Conservation (phyloP, 2,329 filamentous ascomycete genomes). For the Colletotrichum salicis region DNA sequence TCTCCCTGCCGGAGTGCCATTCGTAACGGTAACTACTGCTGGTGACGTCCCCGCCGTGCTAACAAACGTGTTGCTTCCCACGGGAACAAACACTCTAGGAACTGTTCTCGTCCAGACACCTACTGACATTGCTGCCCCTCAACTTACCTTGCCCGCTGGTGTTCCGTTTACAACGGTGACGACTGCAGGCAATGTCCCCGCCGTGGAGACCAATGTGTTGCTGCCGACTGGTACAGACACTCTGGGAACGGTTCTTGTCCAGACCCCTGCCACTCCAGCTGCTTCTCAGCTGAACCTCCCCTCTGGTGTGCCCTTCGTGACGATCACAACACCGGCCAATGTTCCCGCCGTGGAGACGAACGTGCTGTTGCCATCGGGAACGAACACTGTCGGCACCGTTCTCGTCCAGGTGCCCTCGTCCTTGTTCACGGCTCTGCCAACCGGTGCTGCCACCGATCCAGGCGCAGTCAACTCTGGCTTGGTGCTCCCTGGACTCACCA, state of each 20-base stretch:
- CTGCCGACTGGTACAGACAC: background rate
- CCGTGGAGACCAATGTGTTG: background rate
- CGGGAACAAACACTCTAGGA: background rate
- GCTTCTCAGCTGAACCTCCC: slow-evolving; percentile 3
- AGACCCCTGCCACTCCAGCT: slow-evolving; percentile 24
- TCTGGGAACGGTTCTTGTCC: slow-evolving; percentile 21
- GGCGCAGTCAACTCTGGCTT: background rate
- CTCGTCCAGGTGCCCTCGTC: slow-evolving; percentile 23
- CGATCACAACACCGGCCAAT: background rate
- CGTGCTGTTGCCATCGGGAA: slow-evolving; percentile 10
- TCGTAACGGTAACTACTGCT: slow-evolving; percentile 7
- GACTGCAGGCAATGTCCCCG: background rate
- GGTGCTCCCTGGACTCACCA: slow-evolving; percentile 10
- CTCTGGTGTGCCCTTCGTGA: slow-evolving; percentile 17
- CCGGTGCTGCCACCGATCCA: background rate
- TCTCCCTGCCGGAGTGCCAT: slow-evolving; percentile 18
- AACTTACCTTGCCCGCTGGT: slow-evolving; percentile 5
- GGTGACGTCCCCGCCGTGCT: background rate
- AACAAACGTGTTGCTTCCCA: background rate
- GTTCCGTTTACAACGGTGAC: slow-evolving; percentile 22
- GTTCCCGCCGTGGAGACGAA: background rate
- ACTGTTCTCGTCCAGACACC: background rate
- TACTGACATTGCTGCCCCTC: slow-evolving; percentile 18
- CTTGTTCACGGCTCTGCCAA: slow-evolving; percentile 8
- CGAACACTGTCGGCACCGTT: slow-evolving; percentile 15